Evolutionary conservation across 106 monocot genomes (phyloP).

Genomic region (Dioscorea alata): DNA sequence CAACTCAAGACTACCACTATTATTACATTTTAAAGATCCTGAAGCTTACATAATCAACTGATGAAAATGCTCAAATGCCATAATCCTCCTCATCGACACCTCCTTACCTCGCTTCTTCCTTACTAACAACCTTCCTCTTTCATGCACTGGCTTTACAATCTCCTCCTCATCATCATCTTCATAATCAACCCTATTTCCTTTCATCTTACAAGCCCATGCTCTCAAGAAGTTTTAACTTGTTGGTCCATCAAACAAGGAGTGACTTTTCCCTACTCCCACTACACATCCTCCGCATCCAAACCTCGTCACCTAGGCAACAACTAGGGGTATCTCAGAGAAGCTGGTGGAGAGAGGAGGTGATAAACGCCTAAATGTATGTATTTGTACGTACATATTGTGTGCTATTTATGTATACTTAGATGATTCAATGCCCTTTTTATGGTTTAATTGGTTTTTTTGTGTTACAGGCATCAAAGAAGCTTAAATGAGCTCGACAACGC

Average conservation of each 20-base stretch:
- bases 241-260: conserved; percentile 43
- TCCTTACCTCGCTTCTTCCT: background rate
- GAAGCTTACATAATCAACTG: conserved; percentile 25
- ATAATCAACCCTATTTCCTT: background rate
- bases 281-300: conserved; percentile 49
- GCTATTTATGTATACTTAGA: too few relatives aligned
- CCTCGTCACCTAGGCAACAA: conserved; percentile 46
- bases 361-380: too few relatives aligned
- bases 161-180: background rate
- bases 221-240: conserved; percentile 35
- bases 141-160: conserved; percentile 28
- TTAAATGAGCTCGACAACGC: too few relatives aligned
- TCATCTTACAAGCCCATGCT: conserved; percentile 35
- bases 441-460: too few relatives aligned
- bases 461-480: too few relatives aligned
- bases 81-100: conserved; percentile 1
- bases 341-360: too few relatives aligned
- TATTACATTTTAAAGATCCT: background rate
- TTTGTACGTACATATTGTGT: too few relatives aligned
- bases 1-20: background rate
- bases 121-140: conserved; percentile 34
- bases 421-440: too few relatives aligned
- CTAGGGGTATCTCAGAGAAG: too few relatives aligned
- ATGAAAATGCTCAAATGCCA: conserved; percentile 39
- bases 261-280: conserved; percentile 37